Percentiles rank a stretch among this genome's conserved stretches.
phyloP scores from a whole-genome alignment of 441 rosid species.

The Erodium trifolium region DNA sequence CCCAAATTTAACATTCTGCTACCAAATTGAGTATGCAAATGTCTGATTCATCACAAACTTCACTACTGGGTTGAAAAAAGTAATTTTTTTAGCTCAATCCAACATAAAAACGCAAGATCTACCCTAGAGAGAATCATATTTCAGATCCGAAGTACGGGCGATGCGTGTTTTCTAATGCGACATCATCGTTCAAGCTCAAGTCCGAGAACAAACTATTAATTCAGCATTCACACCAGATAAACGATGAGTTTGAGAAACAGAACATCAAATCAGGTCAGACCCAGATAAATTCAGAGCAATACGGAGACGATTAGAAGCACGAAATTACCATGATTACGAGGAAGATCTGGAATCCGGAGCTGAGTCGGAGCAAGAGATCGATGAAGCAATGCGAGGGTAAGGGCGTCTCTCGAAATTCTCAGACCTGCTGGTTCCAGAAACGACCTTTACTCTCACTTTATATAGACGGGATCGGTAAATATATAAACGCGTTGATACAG shows the following conservation, averaged over 20 bases:
- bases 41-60: too few species aligned
- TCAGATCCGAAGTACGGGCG: background rate
- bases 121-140: background rate
- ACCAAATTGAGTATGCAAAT: too few species aligned
- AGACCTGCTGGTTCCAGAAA: background rate
- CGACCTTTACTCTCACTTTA: background rate
- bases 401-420: background rate
- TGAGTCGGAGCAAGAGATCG: background rate
- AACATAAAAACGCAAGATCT: background rate
- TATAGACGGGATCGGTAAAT: background rate
- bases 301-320: background rate
- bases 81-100: background rate
- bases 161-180: background rate
- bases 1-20: too few species aligned
- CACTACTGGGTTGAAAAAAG: too few species aligned
- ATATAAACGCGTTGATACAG: conserved; percentile 1
- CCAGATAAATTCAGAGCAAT: background rate
- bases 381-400: background rate
- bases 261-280: background rate
- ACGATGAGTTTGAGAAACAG: background rate
- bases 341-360: background rate
- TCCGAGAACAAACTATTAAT: background rate
- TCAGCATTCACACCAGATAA: background rate
- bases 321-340: background rate
- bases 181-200: background rate